Base-by-base conservation (phyloP, 805 yeast genomes). In the Saturnispora dispora region DNA sequence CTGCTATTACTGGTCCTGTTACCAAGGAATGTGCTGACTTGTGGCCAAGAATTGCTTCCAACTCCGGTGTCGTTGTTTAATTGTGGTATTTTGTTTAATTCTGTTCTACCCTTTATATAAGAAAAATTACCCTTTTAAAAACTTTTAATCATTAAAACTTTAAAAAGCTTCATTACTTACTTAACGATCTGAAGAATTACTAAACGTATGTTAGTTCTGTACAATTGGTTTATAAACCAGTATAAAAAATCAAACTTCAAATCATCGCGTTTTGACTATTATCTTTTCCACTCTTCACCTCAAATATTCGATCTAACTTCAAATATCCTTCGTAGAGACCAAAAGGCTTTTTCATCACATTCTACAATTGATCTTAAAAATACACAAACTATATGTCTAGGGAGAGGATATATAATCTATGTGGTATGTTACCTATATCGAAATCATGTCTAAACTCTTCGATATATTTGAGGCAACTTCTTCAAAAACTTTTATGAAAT, bases 1-100 rank as follows among this genome's bases (percentile, higher is more conserved):
- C 99, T 66, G 99, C 99, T 71, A 93, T 93, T 76, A 95, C 99
- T 72, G 99, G 99, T 77, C 99, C 99, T 71, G 99, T 93, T 73
- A 98, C 97, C 76, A 93, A 93, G 82, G 99, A 93, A 83, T 95
- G 99, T 83, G 99, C 99, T 75, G 99, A 93, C 75, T 86, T 93
- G 77, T 93, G 99, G 99, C 99, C 99, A 76, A 88, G 99, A 83
- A 93, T 93, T 81, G 98, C 99, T 72, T 89, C 97, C 67, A 88
- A 88, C 91, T 93, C 99, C 69, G 99, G 99, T 88, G 99, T 93
- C 75, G 99, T 93, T 76, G 99, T 90, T 75, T 93, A 90, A 82
- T 69, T 58, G 47, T 32, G 41, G 41, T 37, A 17, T 20, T 37
- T 37, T 37, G 41, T 37, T 37, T 37, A 37, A 37, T 37, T 40